Conservation (phyloP, 2,329 filamentous ascomycete species). For the Hyphodiscus sp. region DNA sequence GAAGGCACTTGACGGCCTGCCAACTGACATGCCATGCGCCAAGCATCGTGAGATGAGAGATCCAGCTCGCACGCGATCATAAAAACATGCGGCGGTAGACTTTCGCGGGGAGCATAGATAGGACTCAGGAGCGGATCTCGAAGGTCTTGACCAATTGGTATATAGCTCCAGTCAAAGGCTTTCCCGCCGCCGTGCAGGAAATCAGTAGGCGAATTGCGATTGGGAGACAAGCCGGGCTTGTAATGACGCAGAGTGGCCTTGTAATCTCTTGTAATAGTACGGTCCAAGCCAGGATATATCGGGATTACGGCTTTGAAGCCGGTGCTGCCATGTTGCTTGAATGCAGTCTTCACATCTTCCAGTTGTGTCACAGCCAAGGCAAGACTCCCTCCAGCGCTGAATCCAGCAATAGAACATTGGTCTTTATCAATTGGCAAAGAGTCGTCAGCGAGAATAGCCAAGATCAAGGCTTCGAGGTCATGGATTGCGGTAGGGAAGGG, state of each 20-base stretch:
- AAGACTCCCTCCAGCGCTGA: constrained; percentile 45
- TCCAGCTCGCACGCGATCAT: constrained; percentile 19
- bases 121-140: constrained; percentile 16
- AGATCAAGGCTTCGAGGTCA: constrained; percentile 39
- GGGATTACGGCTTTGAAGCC: constrained; percentile 23
- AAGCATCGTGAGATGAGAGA: constrained; percentile 20
- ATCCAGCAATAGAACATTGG: constrained; percentile 39
- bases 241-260: constrained; percentile 21
- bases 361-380: constrained; percentile 36
- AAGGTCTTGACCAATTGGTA: constrained; percentile 12
- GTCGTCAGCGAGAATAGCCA: constrained; percentile 36
- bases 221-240: neutral
- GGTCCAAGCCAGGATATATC: constrained; percentile 37
- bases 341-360: constrained; percentile 22
- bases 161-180: constrained; percentile 16
- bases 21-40: constrained; percentile 15
- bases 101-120: constrained; percentile 10
- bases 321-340: constrained; percentile 31
- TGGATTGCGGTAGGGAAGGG: constrained; percentile 39
- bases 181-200: constrained; percentile 4
- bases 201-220: constrained; percentile 18
- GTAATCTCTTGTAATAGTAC: constrained; percentile 25
- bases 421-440: constrained; percentile 38
- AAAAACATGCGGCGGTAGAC: constrained; percentile 14
- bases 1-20: constrained; percentile 2